Base-by-base conservation (phyloP, 2,329 filamentous ascomycete species). In the Lomentospora prolificans region DNA sequence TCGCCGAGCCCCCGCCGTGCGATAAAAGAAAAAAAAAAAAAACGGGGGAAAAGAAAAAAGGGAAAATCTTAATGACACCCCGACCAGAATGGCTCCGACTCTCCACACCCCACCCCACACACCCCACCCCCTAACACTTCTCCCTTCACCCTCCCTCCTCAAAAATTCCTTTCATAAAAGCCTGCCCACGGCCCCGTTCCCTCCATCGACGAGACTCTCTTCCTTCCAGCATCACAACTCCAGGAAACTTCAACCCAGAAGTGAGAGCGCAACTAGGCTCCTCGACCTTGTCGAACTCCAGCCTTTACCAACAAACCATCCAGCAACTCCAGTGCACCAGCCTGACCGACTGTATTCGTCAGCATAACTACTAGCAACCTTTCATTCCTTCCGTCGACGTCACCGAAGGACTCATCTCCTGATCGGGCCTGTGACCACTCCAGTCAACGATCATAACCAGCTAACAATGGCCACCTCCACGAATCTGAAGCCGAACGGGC, bases 401-500 rank as follows among this genome's bases (percentile, higher is more conserved):
- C 36, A 39, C 36, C 19, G 19, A 46, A 46, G 41, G 41, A 46
- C 41, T 8, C 36, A 14, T 39, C 36, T 5, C 36, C 9, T 39
- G 12, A 10, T 14, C 4, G 17, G 17, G 12, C 33, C 12, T n/a
- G 14, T 17, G 19, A 17, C 14, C 36, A 6, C 19, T n/a, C 9
- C 36, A 14, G 39, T n/a, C 22, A 22, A 27, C 24, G 14, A 28
- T n/a, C 27, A 10, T 24, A 19, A 31, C 2, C 25, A 51, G 14
- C 22, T n/a, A 53, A 53, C n/a, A 48, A 54, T 54, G 22, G 39
- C 58, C 19, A 55, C 52, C 14, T 56, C 58, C 12, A 52, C 58
- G n/a, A 55, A 81, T 64, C 72, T 84, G 68, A 75, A 83, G 73
- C 76, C 84, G 65, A 80, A 86, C 64, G 83, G 80, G 58, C 80